These are phyloP conservation scores for Malassezia furfur DNA, from an alignment of 1,284 basidiomycete species.

Conservation along the genomic window DNA sequence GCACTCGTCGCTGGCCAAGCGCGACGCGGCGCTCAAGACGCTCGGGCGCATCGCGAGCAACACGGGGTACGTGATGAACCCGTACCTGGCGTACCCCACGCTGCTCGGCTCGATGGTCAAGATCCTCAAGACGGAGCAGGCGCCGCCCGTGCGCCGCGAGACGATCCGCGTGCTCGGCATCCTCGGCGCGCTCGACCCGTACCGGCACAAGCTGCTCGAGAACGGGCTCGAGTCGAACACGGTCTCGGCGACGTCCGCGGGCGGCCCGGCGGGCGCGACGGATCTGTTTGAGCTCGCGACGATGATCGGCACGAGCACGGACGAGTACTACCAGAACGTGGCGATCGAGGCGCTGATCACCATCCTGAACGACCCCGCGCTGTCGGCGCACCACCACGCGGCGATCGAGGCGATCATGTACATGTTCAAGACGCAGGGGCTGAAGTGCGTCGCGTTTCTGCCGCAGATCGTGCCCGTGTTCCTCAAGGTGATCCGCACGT, in stretches of 20 bases:
- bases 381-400: slow-evolving; percentile 57
- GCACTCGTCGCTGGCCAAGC: slow-evolving; percentile 43
- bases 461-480: slow-evolving; percentile 96
- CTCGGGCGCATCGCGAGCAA: slow-evolving; percentile 91
- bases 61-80: slow-evolving; percentile 85
- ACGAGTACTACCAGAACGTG: slow-evolving; percentile 96
- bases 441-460: slow-evolving; percentile 90
- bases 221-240: slow-evolving; percentile 65
- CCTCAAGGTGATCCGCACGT: slow-evolving; percentile 70
- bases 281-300: slow-evolving; percentile 56
- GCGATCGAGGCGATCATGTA: slow-evolving; percentile 99
- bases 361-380: slow-evolving; percentile 62
- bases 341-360: slow-evolving; percentile 81
- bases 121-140: slow-evolving; percentile 75
- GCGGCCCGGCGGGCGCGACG: slow-evolving; percentile 46
- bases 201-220: slow-evolving; percentile 73
- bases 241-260: slow-evolving; percentile 50
- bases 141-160: slow-evolving; percentile 63
- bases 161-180: slow-evolving; percentile 88
- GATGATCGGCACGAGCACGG: slow-evolving; percentile 51
- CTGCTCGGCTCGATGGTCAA: slow-evolving; percentile 77
- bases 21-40: slow-evolving; percentile 87
- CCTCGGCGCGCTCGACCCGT: slow-evolving; percentile 93
- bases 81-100: slow-evolving; percentile 81
- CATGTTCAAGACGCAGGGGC: slow-evolving; percentile 94